These are phyloP conservation scores for Saccharomyces eubayanus DNA, from an alignment of 805 yeast species.

Conservation along the genomic window DNA sequence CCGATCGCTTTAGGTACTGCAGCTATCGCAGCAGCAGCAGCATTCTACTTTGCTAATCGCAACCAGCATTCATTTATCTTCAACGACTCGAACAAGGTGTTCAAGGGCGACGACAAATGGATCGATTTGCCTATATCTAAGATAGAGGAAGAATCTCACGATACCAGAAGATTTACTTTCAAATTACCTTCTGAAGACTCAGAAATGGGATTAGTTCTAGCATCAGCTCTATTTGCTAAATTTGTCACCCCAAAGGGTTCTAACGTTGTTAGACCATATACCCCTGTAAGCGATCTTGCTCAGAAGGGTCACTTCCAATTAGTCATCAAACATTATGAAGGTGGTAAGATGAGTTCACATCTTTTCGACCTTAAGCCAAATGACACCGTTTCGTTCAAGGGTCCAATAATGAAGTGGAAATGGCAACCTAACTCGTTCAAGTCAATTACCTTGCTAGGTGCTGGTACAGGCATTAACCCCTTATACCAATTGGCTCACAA, in stretches of 20 bases:
- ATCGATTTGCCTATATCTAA: constrained; percentile 50
- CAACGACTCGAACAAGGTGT: constrained; percentile 36
- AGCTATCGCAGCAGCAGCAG: constrained; percentile 35
- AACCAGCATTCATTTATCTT: constrained; percentile 9
- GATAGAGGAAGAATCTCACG: constrained; percentile 42
- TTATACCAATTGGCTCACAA: constrained; percentile 77
- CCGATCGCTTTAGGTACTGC: constrained; percentile 42
- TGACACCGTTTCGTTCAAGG: constrained; percentile 85
- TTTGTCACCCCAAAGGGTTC: constrained; percentile 75
- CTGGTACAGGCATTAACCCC: constrained; percentile 96
- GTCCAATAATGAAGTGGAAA: constrained; percentile 87
- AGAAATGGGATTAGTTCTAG: constrained; percentile 66
- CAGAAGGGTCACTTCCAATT: constrained; percentile 69
- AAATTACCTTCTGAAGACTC: constrained; percentile 59
- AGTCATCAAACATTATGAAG: constrained; percentile 74
- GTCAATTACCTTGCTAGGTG: constrained; percentile 77
- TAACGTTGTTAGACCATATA: constrained; percentile 80
- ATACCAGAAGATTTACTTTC: constrained; percentile 64
- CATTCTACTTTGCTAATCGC: constrained; percentile 7
- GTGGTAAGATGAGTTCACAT: constrained; percentile 78
- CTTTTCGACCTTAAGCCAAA: constrained; percentile 59
- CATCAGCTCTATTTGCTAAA: constrained; percentile 76
- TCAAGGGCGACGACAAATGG: constrained; percentile 63
- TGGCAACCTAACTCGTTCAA: constrained; percentile 82
- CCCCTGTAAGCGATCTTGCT: constrained; percentile 71